A percentile compares a stretch with the other conserved stretches of the same genome.
Evolutionary conservation across 306 rosid species (phyloP).

Genomic region (Myrica gale): DNA sequence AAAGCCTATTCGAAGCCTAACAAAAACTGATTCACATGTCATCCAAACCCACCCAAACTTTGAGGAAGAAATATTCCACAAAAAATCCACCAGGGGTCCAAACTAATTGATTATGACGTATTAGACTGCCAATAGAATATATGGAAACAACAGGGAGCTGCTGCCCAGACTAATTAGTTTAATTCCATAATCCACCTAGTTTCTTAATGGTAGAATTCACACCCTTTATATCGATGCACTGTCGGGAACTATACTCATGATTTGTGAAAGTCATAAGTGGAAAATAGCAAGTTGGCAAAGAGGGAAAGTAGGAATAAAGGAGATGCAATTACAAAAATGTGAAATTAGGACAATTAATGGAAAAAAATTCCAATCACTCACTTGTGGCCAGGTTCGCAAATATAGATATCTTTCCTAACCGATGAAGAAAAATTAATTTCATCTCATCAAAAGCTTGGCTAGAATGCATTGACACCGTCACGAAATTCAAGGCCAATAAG

Average conservation of each 20-base stretch:
- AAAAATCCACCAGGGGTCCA: not conserved
- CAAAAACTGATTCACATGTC: not conserved
- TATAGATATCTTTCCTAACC: not conserved
- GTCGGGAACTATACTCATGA: not conserved
- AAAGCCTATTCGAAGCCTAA: not conserved
- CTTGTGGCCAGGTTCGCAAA: not conserved
- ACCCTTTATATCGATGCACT: not conserved
- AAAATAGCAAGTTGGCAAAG: constrained; percentile 1
- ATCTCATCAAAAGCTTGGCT: not conserved
- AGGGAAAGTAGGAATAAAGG: not conserved
- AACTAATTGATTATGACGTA: not conserved
- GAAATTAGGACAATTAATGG: constrained; percentile 1
- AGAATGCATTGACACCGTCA: not conserved
- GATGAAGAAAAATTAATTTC: constrained; percentile 2
- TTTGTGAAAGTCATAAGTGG: not conserved
- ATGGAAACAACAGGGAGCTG: not conserved
- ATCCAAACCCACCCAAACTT: not conserved
- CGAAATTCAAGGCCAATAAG: not conserved
- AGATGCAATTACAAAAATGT: not conserved
- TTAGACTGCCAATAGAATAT: not conserved
- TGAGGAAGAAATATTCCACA: not conserved
- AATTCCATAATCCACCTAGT: not conserved
- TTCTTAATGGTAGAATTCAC: not conserved
- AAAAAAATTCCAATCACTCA: constrained; percentile 1
- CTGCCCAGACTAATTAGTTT: not conserved